These are phyloP conservation scores for Aspergillus cejpii DNA, from an alignment of 2,329 filamentous ascomycete species.

Conservation along the genomic window DNA sequence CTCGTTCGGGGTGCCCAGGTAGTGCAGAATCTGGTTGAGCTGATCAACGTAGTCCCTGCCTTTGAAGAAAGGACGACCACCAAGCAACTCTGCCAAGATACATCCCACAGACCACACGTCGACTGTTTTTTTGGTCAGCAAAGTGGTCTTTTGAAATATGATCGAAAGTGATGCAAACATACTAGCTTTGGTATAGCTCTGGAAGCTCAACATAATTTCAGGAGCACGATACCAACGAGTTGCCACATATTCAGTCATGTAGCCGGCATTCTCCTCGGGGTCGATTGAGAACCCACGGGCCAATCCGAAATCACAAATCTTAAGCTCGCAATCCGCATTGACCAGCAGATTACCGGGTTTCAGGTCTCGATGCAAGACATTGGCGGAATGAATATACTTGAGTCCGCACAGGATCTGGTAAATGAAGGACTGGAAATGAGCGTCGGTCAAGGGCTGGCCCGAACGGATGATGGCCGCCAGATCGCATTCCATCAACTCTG, in stretches of 20 bases:
- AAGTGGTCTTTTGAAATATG: constrained; percentile 1
- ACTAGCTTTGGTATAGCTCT: constrained; percentile 99
- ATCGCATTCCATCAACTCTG: constrained; percentile 99
- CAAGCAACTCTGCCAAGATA: constrained; percentile 91
- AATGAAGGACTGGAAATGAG: constrained; percentile 99
- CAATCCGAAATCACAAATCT: constrained; percentile 97
- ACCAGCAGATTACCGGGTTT: constrained; percentile 96
- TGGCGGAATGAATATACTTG: constrained; percentile 98
- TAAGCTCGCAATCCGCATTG: constrained; percentile 98
- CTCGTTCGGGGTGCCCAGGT: constrained; percentile 92
- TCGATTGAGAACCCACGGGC: constrained; percentile 95
- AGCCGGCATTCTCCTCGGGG: constrained; percentile 95
- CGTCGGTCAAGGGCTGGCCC: constrained; percentile 92
- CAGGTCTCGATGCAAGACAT: constrained; percentile 91
- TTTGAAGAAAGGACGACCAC: constrained; percentile 97
- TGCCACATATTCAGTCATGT: constrained; percentile 99
- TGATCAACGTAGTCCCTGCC: constrained; percentile 98
- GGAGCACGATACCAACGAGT: constrained; percentile 98
- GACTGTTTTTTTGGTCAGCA: constrained; percentile 51
- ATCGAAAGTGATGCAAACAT: constrained; percentile 43
- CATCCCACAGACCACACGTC: constrained; percentile 99
- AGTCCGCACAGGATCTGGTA: constrained; percentile 98
- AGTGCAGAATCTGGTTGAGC: constrained; percentile 97
- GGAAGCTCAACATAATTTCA: constrained; percentile 99
- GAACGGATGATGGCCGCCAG: constrained; percentile 95